These are phyloP conservation scores for Verticillium longisporum DNA, from an alignment of 2,329 filamentous ascomycete species.

Conservation along the genomic window DNA sequence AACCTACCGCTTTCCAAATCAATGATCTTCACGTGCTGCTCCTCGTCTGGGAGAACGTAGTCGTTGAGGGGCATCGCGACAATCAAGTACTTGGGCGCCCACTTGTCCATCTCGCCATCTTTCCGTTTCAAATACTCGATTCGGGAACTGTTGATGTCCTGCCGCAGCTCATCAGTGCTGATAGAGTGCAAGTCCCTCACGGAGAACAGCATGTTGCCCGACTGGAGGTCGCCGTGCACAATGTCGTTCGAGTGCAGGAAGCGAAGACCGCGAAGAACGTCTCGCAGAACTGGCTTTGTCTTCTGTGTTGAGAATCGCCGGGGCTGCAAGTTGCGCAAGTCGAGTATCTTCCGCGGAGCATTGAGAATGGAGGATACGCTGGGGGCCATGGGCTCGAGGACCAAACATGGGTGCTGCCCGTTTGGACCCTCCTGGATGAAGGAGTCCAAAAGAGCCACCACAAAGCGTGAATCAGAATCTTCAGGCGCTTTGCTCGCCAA, in stretches of 20 bases:
- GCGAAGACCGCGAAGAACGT: constrained; percentile 1
- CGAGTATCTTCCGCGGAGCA: constrained; percentile 3
- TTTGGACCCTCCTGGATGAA: constrained; percentile 23
- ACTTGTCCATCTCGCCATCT: constrained; percentile 2
- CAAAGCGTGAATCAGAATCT: neutral
- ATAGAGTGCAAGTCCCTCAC: neutral
- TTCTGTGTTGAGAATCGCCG: neutral
- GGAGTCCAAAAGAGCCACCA: constrained; percentile 15
- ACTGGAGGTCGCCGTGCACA: constrained; percentile 6
- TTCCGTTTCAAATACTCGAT: neutral
- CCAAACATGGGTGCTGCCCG: constrained; percentile 20
- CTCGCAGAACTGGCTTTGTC: neutral
- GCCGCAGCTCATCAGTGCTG: neutral
- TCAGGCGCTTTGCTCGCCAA: too few species aligned
- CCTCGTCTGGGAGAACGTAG: neutral
- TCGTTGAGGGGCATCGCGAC: neutral
- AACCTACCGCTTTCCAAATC: constrained; percentile 6
- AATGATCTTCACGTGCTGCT: constrained; percentile 1
- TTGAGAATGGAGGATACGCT: constrained; percentile 13
- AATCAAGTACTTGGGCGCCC: constrained; percentile 4
- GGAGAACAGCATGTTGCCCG: constrained; percentile 5
- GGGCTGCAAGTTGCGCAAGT: neutral
- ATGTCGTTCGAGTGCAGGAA: constrained; percentile 5
- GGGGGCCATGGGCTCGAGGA: constrained; percentile 22
- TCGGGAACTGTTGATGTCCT: neutral